Evolutionary conservation across 148 eudicot species (phyloP).

Genomic region (Tetragonia tetragonoides): DNA sequence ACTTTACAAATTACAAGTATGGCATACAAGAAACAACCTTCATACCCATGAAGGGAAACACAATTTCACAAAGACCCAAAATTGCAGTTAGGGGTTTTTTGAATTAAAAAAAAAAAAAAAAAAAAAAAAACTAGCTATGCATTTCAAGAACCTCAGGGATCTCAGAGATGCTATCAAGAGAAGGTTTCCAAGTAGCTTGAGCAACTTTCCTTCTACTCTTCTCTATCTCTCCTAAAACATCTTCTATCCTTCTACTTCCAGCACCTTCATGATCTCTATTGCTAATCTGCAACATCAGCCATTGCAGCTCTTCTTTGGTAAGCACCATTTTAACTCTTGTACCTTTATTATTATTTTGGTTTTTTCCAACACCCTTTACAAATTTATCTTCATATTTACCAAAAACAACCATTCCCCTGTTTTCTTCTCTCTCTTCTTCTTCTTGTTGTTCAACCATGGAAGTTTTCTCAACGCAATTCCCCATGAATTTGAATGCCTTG

Average conservation of each 20-base stretch:
- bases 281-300: slow-evolving; percentile 47
- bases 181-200: slow-evolving; percentile 52
- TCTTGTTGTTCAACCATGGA: slow-evolving; percentile 11
- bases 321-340: slow-evolving; percentile 66
- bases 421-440: slow-evolving; percentile 9
- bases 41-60: no score
- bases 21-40: no score
- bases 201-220: slow-evolving; percentile 27
- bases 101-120: not conserved
- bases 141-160: slow-evolving; percentile 44
- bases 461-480: slow-evolving; percentile 51
- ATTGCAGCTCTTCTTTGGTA: slow-evolving; percentile 72
- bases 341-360: not conserved
- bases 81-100: not conserved
- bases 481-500: slow-evolving; percentile 37
- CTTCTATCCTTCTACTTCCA: slow-evolving; percentile 38
- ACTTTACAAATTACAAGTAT: no score
- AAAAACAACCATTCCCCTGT: slow-evolving; percentile 11
- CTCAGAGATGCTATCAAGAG: slow-evolving; percentile 63
- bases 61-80: not conserved
- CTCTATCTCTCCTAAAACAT: slow-evolving; percentile 54
- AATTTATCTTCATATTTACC: slow-evolving; percentile 12
- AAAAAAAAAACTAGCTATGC: slow-evolving; percentile 25
- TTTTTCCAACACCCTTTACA: slow-evolving; percentile 19
- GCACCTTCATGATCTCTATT: slow-evolving; percentile 17